These are phyloP conservation scores for Leishmania turanica DNA, from an alignment of 208 protist genomes.

Conservation along the genomic window DNA sequence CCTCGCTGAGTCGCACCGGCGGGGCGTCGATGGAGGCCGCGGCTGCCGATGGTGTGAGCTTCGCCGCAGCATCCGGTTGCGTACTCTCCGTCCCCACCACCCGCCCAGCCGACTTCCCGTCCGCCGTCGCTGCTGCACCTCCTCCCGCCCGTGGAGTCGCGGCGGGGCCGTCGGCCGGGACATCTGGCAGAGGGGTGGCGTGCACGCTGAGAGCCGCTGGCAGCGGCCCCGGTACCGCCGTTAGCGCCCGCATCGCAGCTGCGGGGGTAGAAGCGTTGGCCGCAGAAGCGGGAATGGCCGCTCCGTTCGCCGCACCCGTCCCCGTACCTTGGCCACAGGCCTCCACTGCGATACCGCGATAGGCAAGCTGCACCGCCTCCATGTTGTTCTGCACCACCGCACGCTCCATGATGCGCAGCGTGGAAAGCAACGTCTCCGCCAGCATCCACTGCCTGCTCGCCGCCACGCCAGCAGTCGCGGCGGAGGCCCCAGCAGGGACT, in stretches of 20 bases:
- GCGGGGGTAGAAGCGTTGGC: background rate
- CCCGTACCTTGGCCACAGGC: background rate
- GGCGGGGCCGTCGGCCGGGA: slow-evolving; percentile 2
- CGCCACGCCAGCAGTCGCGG: slow-evolving; percentile 5
- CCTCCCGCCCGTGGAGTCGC: background rate
- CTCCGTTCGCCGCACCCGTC: background rate
- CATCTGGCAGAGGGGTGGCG: slow-evolving; percentile 7
- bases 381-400: slow-evolving; percentile 91
- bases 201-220: background rate
- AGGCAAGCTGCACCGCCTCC: slow-evolving; percentile 86
- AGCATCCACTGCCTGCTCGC: slow-evolving; percentile 69
- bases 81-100: background rate
- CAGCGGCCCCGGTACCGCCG: slow-evolving; percentile 2
- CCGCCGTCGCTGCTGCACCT: background rate
- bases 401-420: slow-evolving; percentile 89
- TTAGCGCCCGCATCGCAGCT: background rate
- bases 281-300: background rate
- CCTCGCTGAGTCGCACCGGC: slow-evolving; percentile 40
- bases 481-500: background rate
- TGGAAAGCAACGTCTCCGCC: slow-evolving; percentile 77
- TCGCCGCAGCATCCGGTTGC: background rate
- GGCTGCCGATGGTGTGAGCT: background rate
- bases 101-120: background rate
- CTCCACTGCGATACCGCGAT: slow-evolving; percentile 81
- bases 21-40: background rate